Conservation (phyloP, 208 protist species). For the Porcisia deanei region DNA sequence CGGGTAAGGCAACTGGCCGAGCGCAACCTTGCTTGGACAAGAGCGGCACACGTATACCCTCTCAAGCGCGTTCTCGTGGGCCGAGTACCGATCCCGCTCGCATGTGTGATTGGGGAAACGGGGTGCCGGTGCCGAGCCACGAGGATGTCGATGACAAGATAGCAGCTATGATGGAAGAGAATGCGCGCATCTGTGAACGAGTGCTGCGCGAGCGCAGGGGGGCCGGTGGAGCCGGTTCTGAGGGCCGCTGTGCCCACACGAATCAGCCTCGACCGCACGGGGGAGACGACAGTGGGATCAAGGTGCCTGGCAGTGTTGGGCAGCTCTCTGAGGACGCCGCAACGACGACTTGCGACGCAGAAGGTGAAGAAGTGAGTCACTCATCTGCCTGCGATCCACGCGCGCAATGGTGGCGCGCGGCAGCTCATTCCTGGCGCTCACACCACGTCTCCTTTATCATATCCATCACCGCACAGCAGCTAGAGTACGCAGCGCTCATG, state of each 20-base stretch:
- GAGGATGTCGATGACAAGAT: slow-evolving; percentile 44
- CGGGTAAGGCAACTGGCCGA: slow-evolving; percentile 4
- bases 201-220: slow-evolving; percentile 4
- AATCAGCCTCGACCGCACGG: neutral
- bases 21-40: neutral
- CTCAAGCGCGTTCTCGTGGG: neutral
- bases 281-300: neutral
- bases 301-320: neutral
- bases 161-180: slow-evolving; percentile 49
- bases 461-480: slow-evolving; percentile 48
- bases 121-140: slow-evolving; percentile 19
- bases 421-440: slow-evolving; percentile 63
- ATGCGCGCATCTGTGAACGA: slow-evolving; percentile 46
- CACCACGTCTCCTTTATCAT: slow-evolving; percentile 58
- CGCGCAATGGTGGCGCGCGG: slow-evolving; percentile 67
- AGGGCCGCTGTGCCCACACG: neutral
- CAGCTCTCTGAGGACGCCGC: neutral
- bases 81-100: neutral
- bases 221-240: neutral
- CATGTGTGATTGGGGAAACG: slow-evolving; percentile 23
- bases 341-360: neutral
- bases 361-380: neutral
- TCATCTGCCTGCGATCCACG: slow-evolving; percentile 38
- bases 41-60: neutral
- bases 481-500: slow-evolving; percentile 79